Base-by-base conservation (phyloP, 164 flowering plant genomes). In the Litsea cubeba region DNA sequence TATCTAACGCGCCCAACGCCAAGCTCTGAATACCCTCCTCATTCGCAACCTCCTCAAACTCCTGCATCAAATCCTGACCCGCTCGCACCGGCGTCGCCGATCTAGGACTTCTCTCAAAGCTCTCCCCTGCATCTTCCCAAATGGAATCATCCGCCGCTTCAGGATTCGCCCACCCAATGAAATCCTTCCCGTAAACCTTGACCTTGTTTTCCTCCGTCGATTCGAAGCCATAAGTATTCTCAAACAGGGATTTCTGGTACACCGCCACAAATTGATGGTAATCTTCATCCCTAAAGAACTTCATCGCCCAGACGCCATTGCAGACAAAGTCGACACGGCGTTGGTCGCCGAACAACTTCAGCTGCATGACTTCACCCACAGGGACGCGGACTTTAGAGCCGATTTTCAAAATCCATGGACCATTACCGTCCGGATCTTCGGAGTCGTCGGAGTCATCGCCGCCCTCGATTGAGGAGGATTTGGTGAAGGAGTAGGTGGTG, bases 1-100 rank as follows among this genome's bases (percentile, higher is more conserved):
- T 94, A 69, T 89, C 99, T 86, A 96, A 76, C 1, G 99, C 99
- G 68, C 99, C 99, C 77, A 96, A 80, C 0, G 99, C 97, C 86
- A 96, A 82, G 84, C 97, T 94, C 85, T 92, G 93, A 23, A 96
- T 93, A 1, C 87, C 95, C 75, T 91, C 97, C 1, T 83, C 96
- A 69, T 83, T 72, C 0, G 97, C 92, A 0, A 85, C 99, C 81
- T 96, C 98, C 78, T 94, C 98, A 76, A 93, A 91, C 84, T 90
- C 96, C 85, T 90, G 91, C 75, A 84, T 83, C 79, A 95, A 76
- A 76, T 90, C 90, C 74, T 87, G 84, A 65, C 46, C 81, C 6
- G 54, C 74, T 26, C 91, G 80, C n/a, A 64, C 76, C 0, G 86
- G 88, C 1, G 88, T 86, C 14, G 69, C 75, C 4, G 85, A 74